Percentiles rank a stretch among this genome's conserved stretches.
Evolutionary conservation across 2,329 filamentous ascomycete genomes (phyloP).

Genomic region (Xylaria digitata): DNA sequence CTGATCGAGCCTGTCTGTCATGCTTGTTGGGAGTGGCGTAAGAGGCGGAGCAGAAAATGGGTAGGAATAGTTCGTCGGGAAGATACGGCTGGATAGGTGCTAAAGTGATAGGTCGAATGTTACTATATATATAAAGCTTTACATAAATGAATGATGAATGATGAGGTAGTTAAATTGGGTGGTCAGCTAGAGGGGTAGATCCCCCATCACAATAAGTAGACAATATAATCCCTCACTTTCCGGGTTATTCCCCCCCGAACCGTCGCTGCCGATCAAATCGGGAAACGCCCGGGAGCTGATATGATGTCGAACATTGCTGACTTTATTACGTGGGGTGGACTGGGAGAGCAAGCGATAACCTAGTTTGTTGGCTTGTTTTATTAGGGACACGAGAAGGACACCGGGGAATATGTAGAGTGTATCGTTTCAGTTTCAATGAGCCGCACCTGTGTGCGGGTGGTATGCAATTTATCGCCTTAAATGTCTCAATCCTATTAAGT

Average conservation of each 20-base stretch:
- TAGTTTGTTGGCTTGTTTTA: background rate
- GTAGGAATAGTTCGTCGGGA: background rate
- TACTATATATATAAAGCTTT: background rate
- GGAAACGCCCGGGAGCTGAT: background rate
- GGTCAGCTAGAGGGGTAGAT: background rate
- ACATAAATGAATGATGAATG: constrained; percentile 4
- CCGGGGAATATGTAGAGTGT: background rate
- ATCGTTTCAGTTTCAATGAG: background rate
- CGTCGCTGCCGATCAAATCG: background rate
- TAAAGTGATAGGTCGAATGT: too few relatives aligned
- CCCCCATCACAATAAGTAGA: background rate
- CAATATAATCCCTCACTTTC: constrained; percentile 9
- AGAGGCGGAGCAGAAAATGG: background rate
- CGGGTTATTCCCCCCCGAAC: background rate
- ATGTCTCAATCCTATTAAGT: constrained; percentile 11
- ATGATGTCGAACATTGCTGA: background rate
- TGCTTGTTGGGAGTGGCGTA: too few relatives aligned
- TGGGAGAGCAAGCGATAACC: background rate
- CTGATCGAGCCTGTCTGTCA: too few relatives aligned
- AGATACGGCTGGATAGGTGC: background rate
- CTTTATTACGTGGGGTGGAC: background rate
- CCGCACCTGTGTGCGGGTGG: background rate
- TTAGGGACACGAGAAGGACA: background rate
- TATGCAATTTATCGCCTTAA: constrained; percentile 4
- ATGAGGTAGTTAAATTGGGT: too few relatives aligned